These are phyloP conservation scores for Ceratobasidium sp. DNA, from an alignment of 1,284 basidiomycete genomes.

Conservation along the genomic window DNA sequence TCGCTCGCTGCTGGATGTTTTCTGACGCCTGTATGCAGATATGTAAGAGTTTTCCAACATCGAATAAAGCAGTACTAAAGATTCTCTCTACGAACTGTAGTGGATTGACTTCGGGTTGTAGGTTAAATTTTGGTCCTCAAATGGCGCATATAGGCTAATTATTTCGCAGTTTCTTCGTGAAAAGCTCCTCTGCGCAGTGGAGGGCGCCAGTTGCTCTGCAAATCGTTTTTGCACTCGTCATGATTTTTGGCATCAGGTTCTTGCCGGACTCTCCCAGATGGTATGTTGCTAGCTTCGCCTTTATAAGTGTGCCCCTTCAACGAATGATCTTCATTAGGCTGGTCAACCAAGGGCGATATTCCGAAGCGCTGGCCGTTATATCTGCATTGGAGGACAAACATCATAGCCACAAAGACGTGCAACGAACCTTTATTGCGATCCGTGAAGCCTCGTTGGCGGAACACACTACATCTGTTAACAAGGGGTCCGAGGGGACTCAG, in stretches of 20 bases:
- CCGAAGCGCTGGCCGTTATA: conserved; percentile 72
- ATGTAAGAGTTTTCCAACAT: too few species aligned
- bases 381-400: conserved; percentile 69
- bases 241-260: conserved; percentile 66
- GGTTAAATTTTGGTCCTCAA: conserved; percentile 47
- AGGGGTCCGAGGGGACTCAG: conserved; percentile 50
- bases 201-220: conserved; percentile 75
- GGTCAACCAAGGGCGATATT: conserved; percentile 67
- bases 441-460: conserved; percentile 63
- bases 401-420: conserved; percentile 63
- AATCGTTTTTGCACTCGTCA: conserved; percentile 68
- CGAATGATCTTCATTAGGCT: conserved; percentile 59
- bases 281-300: conserved; percentile 53
- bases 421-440: conserved; percentile 66
- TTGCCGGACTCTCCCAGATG: conserved; percentile 79
- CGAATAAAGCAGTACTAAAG: not conserved
- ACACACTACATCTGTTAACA: conserved; percentile 47
- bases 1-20: not conserved
- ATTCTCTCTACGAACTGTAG: conserved; percentile 52
- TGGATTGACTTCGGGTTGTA: conserved; percentile 72
- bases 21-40: conserved; percentile 56
- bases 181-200: conserved; percentile 69
- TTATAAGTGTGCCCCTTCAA: not conserved
- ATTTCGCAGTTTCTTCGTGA: conserved; percentile 62
- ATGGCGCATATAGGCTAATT: conserved; percentile 13